Evolutionary conservation across 148 eudicot species (phyloP).

Genomic region (Bassia scoparia): DNA sequence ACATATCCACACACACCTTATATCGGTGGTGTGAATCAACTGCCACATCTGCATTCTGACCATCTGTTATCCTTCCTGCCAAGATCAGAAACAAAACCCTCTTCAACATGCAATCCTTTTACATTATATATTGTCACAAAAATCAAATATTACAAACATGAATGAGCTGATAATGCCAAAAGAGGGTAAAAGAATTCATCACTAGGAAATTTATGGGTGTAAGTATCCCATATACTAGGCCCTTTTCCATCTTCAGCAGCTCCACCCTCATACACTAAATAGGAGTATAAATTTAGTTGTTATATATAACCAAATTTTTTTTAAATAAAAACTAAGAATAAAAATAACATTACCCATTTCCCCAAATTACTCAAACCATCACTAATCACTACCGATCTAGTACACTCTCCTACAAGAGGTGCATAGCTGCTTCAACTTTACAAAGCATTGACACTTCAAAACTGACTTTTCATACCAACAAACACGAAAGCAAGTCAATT

Average conservation of each 20-base stretch:
- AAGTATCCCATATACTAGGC: conserved; percentile 27
- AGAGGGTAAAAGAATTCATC: background rate
- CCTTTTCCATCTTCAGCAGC: conserved; percentile 20
- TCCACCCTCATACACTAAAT: conserved; percentile 16
- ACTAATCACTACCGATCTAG: no score
- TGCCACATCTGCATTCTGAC: conserved; percentile 41
- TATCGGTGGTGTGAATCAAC: conserved; percentile 50
- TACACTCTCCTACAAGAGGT: no score
- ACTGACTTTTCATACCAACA: no score
- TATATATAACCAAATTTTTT: no score
- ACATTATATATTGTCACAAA: background rate
- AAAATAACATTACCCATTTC: no score
- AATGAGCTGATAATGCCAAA: background rate
- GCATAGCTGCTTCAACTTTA: no score
- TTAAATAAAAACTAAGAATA: no score
- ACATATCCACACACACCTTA: conserved; percentile 29
- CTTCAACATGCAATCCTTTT: background rate
- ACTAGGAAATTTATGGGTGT: conserved; percentile 30
- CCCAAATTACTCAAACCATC: no score
- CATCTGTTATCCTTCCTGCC: conserved; percentile 39
- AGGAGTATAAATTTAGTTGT: no score
- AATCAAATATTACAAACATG: no score
- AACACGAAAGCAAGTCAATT: no score
- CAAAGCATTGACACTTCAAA: no score
- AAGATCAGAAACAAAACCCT: background rate